Evolutionary conservation across 2,329 filamentous ascomycete species (phyloP).

Genomic region (Penicillium capsulatum): DNA sequence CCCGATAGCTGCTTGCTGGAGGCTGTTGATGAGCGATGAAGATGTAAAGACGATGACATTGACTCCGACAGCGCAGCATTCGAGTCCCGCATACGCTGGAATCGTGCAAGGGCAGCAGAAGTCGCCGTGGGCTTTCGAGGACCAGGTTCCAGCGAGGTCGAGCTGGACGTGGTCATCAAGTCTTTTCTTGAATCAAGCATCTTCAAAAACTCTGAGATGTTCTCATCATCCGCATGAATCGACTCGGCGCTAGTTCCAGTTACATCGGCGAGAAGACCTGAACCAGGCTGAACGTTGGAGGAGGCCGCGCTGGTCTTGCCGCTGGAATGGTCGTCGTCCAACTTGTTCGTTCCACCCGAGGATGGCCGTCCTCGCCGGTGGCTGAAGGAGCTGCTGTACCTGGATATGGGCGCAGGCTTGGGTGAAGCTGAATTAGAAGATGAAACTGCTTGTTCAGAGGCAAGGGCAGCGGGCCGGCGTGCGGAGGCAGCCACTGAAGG

Average conservation of each 20-base stretch:
- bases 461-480: slow-evolving; percentile 48
- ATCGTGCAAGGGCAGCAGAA: slow-evolving; percentile 74
- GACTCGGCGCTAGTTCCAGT: slow-evolving; percentile 60
- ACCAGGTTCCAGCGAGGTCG: slow-evolving; percentile 58
- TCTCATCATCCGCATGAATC: slow-evolving; percentile 79
- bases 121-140: slow-evolving; percentile 74
- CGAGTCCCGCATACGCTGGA: slow-evolving; percentile 83
- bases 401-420: slow-evolving; percentile 69
- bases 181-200: slow-evolving; percentile 83
- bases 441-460: slow-evolving; percentile 58
- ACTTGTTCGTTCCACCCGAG: slow-evolving; percentile 63
- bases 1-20: slow-evolving; percentile 68
- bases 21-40: slow-evolving; percentile 77
- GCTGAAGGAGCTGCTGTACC: slow-evolving; percentile 92
- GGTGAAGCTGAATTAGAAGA: slow-evolving; percentile 71
- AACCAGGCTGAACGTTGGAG: slow-evolving; percentile 63
- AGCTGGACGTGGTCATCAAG: slow-evolving; percentile 64
- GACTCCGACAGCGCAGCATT: slow-evolving; percentile 87
- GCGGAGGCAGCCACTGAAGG: slow-evolving; percentile 37
- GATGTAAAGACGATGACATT: slow-evolving; percentile 81
- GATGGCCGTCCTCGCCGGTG: slow-evolving; percentile 76
- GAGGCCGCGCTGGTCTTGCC: slow-evolving; percentile 50
- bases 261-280: slow-evolving; percentile 69
- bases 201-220: slow-evolving; percentile 90
- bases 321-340: slow-evolving; percentile 57